Base-by-base conservation (phyloP, 805 yeast genomes). In the Kodamaea sagamina region DNA sequence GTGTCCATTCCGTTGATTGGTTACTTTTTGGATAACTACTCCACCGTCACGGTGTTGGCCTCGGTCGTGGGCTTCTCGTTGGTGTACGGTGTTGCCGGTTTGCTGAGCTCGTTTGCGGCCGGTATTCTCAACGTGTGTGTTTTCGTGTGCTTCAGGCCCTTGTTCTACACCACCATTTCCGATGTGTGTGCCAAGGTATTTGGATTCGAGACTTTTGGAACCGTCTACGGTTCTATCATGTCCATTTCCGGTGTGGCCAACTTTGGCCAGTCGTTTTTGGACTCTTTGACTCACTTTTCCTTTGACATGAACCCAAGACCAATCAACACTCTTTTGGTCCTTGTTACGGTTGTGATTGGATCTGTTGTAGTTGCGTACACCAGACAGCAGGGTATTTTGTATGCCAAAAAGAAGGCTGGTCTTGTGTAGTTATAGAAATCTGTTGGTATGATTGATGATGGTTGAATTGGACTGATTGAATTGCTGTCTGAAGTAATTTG, bases 161-260 rank as follows among this genome's bases (percentile, higher is more conserved):
- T 78, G 50, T 78, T 76, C 59, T 78, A 78, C 55, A 77, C 83
- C n/a, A 67, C 79, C 2, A 63, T 78, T 28, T 72, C 79, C 3
- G 83, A 78, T 54, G 74, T 69, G 54, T 78, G 82, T 53, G 81
- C 85, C 19, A 82, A 81, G 57, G 81, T 77, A 37, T 81, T 79
- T 57, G 84, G 85, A 1, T 72, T 75, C 49, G 81, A 78, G 52
- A 77, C 83, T 8, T 76, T 78, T 56, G 83, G 85, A 29, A 74
- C 80, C 1, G 72, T 78, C 21, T 78, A 78, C 52, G 82, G 82
- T n/a, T 60, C 78, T 13, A 74, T 77, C 24, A 75, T 77, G 62
- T 72, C 79, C 34, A 62, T 74, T 17, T 71, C 81, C 1, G 83
- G 83, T 27, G 49, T 75, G 12, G 59, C 75, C 56, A 78, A 78